A percentile compares a stretch with the other conserved stretches of the same genome.
Conservation (phyloP, 1,284 basidiomycete species). For the Entoloma clypeatum region DNA sequence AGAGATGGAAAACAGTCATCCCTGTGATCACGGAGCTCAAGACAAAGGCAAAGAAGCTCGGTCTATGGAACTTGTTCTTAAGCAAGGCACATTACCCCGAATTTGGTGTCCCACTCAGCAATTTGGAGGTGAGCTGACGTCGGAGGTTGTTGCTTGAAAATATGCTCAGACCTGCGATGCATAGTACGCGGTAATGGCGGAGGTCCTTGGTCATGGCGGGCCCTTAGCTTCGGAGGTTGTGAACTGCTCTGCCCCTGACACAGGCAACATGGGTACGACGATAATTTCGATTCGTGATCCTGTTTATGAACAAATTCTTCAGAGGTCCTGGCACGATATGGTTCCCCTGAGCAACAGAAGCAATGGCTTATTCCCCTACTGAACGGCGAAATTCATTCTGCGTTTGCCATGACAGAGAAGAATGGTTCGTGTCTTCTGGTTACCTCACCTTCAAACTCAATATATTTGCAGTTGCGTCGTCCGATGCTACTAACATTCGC, state of each 20-base stretch:
- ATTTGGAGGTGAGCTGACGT: conserved; percentile 71
- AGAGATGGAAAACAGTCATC: conserved; percentile 84
- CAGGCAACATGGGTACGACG: conserved; percentile 86
- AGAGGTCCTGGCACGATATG: conserved; percentile 97
- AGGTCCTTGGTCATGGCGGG: conserved; percentile 83
- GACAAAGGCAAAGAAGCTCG: conserved; percentile 79
- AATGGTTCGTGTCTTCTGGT: conserved; percentile 52
- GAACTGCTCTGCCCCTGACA: conserved; percentile 95
- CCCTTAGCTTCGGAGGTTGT: conserved; percentile 82
- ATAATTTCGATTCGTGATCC: neutral
- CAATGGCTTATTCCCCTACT: conserved; percentile 88
- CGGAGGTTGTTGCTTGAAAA: conserved; percentile 1
- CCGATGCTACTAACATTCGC: conserved; percentile 93
- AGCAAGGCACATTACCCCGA: conserved; percentile 91
- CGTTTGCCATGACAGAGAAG: conserved; percentile 94
- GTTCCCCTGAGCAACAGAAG: conserved; percentile 84
- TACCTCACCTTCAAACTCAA: conserved; percentile 6
- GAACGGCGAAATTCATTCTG: conserved; percentile 90
- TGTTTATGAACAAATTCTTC: conserved; percentile 11
- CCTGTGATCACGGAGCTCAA: conserved; percentile 85
- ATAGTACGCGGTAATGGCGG: conserved; percentile 95
- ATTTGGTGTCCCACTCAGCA: conserved; percentile 84
- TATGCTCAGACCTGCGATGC: conserved; percentile 8
- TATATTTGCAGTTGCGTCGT: conserved; percentile 72
- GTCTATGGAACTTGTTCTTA: conserved; percentile 97